A percentile compares a stretch with the other conserved stretches of the same genome.
Evolutionary conservation across 192 early-diverging fungal species (phyloP).

Genomic region (Oehlia diaphana): DNA sequence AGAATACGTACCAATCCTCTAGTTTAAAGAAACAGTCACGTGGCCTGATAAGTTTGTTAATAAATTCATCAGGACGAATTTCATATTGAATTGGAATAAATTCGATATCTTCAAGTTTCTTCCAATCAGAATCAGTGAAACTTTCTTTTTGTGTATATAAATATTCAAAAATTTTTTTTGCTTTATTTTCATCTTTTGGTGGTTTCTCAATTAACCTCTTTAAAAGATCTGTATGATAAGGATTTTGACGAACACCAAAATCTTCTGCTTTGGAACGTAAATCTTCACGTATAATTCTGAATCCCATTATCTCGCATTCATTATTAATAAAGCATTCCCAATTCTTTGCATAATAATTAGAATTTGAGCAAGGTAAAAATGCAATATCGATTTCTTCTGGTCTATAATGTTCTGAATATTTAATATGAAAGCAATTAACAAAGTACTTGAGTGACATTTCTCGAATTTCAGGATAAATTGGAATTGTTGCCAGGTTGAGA

Average conservation of each 20-base stretch:
- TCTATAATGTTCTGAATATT: conserved; percentile 58
- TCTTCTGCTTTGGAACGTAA: conserved; percentile 50
- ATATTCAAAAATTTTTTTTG: conserved; percentile 63
- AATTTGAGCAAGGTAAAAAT: conserved; percentile 62
- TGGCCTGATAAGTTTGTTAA: not conserved
- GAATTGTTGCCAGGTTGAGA: conserved; percentile 40
- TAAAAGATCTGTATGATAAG: conserved; percentile 42
- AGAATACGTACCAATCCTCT: not conserved
- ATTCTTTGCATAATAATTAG: conserved; percentile 49
- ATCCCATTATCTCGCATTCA: conserved; percentile 61
- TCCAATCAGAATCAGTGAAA: conserved; percentile 58
- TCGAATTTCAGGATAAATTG: conserved; percentile 38
- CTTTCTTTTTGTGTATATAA: conserved; percentile 61
- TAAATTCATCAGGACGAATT: not conserved
- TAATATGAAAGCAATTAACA: conserved; percentile 58
- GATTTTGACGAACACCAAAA: conserved; percentile 66
- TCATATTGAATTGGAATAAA: conserved; percentile 65
- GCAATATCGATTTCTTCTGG: conserved; percentile 39
- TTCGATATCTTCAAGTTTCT: conserved; percentile 39
- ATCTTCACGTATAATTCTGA: conserved; percentile 61
- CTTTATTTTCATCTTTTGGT: conserved; percentile 39
- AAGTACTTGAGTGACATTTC: conserved; percentile 65
- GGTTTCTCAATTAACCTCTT: conserved; percentile 39
- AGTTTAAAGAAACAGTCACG: conserved; percentile 3
- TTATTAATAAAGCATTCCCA: conserved; percentile 65